Percentiles rank a stretch among this genome's conserved stretches.
Evolutionary conservation across 805 yeast species (phyloP).

Genomic region (Cyberlindnera galapagoensis): DNA sequence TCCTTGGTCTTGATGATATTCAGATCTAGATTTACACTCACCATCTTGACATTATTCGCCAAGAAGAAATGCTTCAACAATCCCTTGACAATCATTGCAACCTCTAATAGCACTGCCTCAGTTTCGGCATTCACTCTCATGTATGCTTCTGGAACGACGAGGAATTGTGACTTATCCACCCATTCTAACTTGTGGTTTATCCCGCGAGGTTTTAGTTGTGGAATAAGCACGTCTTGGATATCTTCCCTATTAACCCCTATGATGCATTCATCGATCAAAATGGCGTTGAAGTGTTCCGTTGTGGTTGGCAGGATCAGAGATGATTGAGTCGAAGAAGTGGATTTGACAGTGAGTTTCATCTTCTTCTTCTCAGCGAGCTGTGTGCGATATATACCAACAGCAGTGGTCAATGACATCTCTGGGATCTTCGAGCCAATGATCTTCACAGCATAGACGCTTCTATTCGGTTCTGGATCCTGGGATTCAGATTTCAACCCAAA

Average conservation of each 20-base stretch:
- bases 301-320: too few species aligned
- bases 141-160: conserved; percentile 34
- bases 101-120: conserved; percentile 36
- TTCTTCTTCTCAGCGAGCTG: conserved; percentile 27
- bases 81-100: conserved; percentile 31
- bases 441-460: conserved; percentile 60
- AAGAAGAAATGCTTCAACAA: conserved; percentile 33
- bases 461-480: conserved; percentile 75
- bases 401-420: conserved; percentile 38
- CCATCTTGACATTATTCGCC: conserved; percentile 44
- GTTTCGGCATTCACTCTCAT: conserved; percentile 30
- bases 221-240: conserved; percentile 21
- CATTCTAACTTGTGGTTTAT: conserved; percentile 30
- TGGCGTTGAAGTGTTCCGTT: conserved; percentile 40
- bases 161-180: conserved; percentile 36
- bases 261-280: conserved; percentile 45
- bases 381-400: conserved; percentile 29
- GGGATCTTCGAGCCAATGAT: conserved; percentile 33
- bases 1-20: conserved; percentile 1
- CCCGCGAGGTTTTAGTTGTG: conserved; percentile 16
- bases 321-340: background rate
- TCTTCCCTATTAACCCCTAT: conserved; percentile 41
- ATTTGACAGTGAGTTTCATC: background rate
- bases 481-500: conserved; percentile 60
- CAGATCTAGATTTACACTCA: conserved; percentile 32